Evolutionary conservation across 1,139 yeast species (phyloP).

Genomic region (Blastobotrys persicus): DNA sequence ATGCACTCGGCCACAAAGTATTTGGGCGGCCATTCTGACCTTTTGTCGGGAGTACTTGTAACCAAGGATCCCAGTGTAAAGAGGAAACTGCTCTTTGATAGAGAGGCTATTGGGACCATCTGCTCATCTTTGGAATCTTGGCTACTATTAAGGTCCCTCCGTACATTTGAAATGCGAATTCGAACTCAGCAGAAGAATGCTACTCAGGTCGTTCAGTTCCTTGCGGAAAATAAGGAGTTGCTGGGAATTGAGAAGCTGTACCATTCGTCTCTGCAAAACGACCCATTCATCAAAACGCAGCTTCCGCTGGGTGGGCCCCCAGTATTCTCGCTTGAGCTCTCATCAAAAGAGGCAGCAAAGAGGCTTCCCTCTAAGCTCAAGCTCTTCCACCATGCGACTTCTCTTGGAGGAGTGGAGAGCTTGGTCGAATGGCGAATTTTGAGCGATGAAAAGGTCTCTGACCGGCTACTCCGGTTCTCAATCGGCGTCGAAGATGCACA

Average conservation of each 20-base stretch:
- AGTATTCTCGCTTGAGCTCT: constrained; percentile 64
- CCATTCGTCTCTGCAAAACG: constrained; percentile 73
- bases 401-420: constrained; percentile 92
- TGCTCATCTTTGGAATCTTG: constrained; percentile 76
- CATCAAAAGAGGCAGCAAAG: constrained; percentile 55
- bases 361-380: constrained; percentile 63
- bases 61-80: constrained; percentile 53
- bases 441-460: constrained; percentile 57
- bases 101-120: constrained; percentile 71
- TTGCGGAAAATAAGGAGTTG: constrained; percentile 49
- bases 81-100: constrained; percentile 52
- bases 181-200: constrained; percentile 64
- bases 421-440: constrained; percentile 87
- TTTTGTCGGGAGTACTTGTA: constrained; percentile 75
- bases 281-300: constrained; percentile 64
- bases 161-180: constrained; percentile 74
- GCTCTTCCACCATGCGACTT: constrained; percentile 84
- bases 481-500: constrained; percentile 74
- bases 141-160: constrained; percentile 69
- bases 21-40: constrained; percentile 93
- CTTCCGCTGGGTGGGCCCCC: constrained; percentile 68
- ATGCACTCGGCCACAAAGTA: constrained; percentile 91
- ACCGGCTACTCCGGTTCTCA: constrained; percentile 65
- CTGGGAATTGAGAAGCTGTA: constrained; percentile 52
- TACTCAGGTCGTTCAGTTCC: constrained; percentile 56